Percentiles rank a stretch among this genome's conserved stretches.
Conservation (phyloP, 1,284 basidiomycete species). For the Schizopora paradoxa region DNA sequence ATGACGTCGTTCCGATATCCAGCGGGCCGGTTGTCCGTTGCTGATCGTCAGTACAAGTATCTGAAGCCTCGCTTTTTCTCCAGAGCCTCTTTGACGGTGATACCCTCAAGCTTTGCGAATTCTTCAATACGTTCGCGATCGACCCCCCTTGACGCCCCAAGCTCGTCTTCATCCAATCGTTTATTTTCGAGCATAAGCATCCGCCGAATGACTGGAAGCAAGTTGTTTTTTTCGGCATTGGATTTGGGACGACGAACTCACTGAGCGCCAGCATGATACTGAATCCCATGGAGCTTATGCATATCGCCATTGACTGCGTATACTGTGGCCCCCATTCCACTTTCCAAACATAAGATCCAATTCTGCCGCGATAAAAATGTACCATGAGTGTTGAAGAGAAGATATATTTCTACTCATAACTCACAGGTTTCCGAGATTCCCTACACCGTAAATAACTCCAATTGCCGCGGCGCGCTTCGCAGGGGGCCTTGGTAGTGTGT, state of each 20-base stretch:
- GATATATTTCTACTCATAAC: conserved; percentile 8
- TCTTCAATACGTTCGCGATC: conserved; percentile 14
- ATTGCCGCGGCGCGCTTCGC: conserved; percentile 25
- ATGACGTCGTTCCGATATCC: no score
- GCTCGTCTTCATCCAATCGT: conserved; percentile 22
- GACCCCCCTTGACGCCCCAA: conserved; percentile 2
- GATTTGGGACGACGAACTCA: conserved; percentile 11
- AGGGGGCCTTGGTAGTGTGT: conserved; percentile 26
- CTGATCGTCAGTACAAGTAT: conserved; percentile 16
- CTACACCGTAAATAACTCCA: conserved; percentile 22
- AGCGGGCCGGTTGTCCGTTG: no score
- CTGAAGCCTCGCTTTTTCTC: conserved; percentile 16
- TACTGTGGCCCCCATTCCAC: conserved; percentile 22
- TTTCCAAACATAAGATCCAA: conserved; percentile 22
- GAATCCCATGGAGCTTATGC: conserved; percentile 15
- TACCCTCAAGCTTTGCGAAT: conserved; percentile 14
- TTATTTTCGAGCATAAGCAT: conserved; percentile 17
- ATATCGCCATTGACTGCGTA: conserved; percentile 20
- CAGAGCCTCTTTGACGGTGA: conserved; percentile 17
- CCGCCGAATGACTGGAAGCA: conserved; percentile 18
- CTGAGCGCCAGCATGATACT: conserved; percentile 15
- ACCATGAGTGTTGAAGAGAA: background rate
- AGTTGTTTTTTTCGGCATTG: conserved; percentile 12
- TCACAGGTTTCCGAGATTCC: conserved; percentile 20
- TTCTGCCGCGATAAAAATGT: no score